Conservation (phyloP, 805 yeast species). For the Sugiyamaella mastotermitis region DNA sequence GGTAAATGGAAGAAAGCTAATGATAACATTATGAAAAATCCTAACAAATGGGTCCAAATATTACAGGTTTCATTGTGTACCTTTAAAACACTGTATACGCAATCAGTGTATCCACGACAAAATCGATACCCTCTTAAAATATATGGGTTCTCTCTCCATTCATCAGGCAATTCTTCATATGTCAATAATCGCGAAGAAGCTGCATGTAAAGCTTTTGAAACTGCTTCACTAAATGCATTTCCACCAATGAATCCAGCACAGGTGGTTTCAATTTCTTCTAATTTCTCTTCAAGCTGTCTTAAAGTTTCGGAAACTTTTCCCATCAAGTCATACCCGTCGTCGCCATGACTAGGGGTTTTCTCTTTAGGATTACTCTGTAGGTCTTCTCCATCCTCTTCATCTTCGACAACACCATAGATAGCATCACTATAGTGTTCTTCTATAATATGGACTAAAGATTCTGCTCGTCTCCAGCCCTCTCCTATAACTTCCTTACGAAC, state of each 20-base stretch:
- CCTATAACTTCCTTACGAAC: conserved; percentile 28
- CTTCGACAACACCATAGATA: conserved; percentile 1
- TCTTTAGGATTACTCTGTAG: neutral
- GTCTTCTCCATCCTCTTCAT: conserved; percentile 6
- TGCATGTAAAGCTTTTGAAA: conserved; percentile 21
- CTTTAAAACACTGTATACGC: conserved; percentile 53
- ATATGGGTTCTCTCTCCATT: conserved; percentile 89
- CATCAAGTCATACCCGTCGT: neutral
- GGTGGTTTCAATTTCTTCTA: conserved; percentile 29
- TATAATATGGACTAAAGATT: conserved; percentile 26
- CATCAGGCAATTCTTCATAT: conserved; percentile 82
- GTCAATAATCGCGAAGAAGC: conserved; percentile 48
- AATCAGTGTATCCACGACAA: conserved; percentile 53
- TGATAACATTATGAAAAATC: conserved; percentile 53
- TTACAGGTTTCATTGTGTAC: conserved; percentile 86
- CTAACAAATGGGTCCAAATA: conserved; percentile 87
- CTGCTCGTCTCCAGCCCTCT: conserved; percentile 30
- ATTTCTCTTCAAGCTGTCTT: conserved; percentile 28
- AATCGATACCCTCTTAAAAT: conserved; percentile 84
- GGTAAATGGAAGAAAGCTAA: conserved; percentile 62
- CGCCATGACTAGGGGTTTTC: neutral
- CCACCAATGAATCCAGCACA: conserved; percentile 20
- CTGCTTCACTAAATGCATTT: conserved; percentile 8
- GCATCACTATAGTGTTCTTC: conserved; percentile 26
- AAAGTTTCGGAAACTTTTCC: conserved; percentile 9